These are phyloP conservation scores for Penicillium psychrofluorescens DNA, from an alignment of 495 filamentous ascomycete genomes.

Conservation along the genomic window DNA sequence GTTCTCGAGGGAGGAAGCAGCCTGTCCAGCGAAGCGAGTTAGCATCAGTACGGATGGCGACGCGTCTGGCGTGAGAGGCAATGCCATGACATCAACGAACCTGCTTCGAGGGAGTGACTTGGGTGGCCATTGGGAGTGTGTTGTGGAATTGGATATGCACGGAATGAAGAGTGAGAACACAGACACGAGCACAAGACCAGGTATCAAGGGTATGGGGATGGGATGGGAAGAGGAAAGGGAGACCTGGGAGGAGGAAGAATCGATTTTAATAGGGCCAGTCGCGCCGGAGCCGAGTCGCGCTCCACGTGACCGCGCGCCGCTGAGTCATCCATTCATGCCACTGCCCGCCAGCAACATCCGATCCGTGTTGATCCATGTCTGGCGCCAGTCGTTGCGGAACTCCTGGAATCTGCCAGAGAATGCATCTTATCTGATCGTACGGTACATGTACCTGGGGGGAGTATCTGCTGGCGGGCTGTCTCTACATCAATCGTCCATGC, in stretches of 20 bases:
- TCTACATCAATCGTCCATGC: no score
- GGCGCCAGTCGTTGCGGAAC: constrained; percentile 4
- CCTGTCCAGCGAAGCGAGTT: constrained; percentile 41
- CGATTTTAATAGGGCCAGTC: constrained; percentile 25
- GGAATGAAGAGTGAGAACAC: constrained; percentile 13
- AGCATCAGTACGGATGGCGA: constrained; percentile 16
- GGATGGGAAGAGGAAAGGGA: constrained; percentile 20
- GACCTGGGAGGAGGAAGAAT: constrained; percentile 21
- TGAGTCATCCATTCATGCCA: constrained; percentile 15
- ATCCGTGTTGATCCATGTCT: constrained; percentile 20
- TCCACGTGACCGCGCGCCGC: constrained; percentile 32
- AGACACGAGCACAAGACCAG: constrained; percentile 13
- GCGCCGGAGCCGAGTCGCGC: constrained; percentile 41
- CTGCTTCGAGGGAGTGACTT: constrained; percentile 83
- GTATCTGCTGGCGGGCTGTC: no score
- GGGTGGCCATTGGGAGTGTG: constrained; percentile 51
- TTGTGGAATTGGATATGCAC: not conserved
- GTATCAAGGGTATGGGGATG: constrained; percentile 15
- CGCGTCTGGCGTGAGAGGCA: constrained; percentile 32
- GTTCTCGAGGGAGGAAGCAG: constrained; percentile 74
- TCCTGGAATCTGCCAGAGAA: no score
- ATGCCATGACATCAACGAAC: constrained; percentile 46
- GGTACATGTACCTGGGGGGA: no score
- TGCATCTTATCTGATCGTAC: no score
- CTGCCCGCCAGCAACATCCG: constrained; percentile 19